Conservation (phyloP, 2,329 filamentous ascomycete genomes). For the Drechslera avenae region DNA sequence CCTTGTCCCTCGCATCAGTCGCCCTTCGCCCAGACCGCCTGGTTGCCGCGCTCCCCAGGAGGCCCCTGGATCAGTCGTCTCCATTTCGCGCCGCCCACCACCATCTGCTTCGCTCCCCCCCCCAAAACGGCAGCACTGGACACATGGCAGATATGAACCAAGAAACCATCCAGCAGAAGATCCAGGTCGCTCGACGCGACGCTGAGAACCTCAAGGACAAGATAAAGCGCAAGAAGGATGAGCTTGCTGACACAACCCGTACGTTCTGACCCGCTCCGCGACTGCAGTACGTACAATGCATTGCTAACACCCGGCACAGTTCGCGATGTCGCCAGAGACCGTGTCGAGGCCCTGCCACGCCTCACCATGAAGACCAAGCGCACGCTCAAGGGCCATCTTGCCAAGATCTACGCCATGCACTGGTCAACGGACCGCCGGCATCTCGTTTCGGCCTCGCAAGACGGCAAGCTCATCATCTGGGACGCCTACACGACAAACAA, state of each 20-base stretch:
- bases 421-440: conserved; percentile 99
- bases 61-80: conserved; percentile 44
- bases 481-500: conserved; percentile 99
- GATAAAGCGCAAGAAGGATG: conserved; percentile 99
- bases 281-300: background rate
- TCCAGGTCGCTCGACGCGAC: conserved; percentile 97
- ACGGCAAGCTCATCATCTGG: conserved; percentile 99
- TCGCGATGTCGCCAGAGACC: conserved; percentile 87
- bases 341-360: conserved; percentile 88
- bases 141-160: conserved; percentile 57
- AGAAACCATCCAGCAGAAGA: conserved; percentile 62
- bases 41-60: conserved; percentile 37
- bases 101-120: conserved; percentile 14
- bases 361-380: conserved; percentile 98
- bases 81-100: conserved; percentile 25
- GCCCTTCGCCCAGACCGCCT: conserved; percentile 26
- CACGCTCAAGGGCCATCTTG: conserved; percentile 94
- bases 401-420: conserved; percentile 99
- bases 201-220: conserved; percentile 96
- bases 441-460: conserved; percentile 95
- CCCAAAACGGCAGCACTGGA: conserved; percentile 13
- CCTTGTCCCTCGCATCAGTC: conserved; percentile 12
- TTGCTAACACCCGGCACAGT: conserved; percentile 61
- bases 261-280: conserved; percentile 53
- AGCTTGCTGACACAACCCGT: conserved; percentile 97